These are phyloP conservation scores for Aphanocladium album DNA, from an alignment of 2,329 filamentous ascomycete species.

Conservation along the genomic window DNA sequence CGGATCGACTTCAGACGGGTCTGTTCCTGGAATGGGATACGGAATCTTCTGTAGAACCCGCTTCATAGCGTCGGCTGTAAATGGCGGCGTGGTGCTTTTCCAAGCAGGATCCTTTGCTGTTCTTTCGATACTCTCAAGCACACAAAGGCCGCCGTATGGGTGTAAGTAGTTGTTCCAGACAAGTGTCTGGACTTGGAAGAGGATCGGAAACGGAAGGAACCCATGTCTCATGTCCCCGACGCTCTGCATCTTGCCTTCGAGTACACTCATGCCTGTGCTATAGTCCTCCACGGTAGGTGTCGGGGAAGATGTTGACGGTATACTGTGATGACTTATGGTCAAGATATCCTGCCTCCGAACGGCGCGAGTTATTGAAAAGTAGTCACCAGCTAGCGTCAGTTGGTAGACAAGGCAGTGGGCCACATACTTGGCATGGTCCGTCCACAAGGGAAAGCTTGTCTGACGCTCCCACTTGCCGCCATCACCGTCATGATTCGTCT, in stretches of 20 bases:
- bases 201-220: constrained; percentile 44
- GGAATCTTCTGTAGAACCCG: constrained; percentile 47
- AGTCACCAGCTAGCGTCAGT: constrained; percentile 23
- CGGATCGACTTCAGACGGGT: constrained; percentile 37
- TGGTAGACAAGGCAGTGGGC: constrained; percentile 43
- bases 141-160: constrained; percentile 42
- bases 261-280: constrained; percentile 21
- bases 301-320: constrained; percentile 12
- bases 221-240: constrained; percentile 14
- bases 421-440: constrained; percentile 28
- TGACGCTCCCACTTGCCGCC: constrained; percentile 24
- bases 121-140: constrained; percentile 41
- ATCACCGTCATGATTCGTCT: neutral
- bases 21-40: constrained; percentile 47
- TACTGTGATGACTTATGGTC: constrained; percentile 19
- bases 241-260: constrained; percentile 29
- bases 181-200: constrained; percentile 60
- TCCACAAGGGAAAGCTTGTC: constrained; percentile 20
- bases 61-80: constrained; percentile 51
- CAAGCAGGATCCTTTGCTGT: constrained; percentile 22
- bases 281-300: constrained; percentile 17
- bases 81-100: constrained; percentile 25
- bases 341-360: constrained; percentile 22
- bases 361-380: constrained; percentile 21
- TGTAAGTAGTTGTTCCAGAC: constrained; percentile 59